Base-by-base conservation (phyloP, 2,329 filamentous ascomycete species). In the Cucurbitaria berberidis region DNA sequence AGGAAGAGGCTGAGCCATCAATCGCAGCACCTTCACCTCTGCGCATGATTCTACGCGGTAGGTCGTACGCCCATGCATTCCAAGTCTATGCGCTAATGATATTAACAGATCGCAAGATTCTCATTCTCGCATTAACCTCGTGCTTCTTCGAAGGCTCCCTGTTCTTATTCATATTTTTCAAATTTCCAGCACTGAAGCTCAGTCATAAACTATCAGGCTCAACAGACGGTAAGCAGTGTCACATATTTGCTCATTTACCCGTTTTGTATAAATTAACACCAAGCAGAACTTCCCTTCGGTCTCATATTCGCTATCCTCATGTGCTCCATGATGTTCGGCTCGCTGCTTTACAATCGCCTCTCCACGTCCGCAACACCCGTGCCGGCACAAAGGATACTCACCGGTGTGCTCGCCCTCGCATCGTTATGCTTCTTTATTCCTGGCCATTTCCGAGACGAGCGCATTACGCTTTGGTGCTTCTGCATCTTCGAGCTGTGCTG, bases 101-200 rank as follows among this genome's bases (percentile, higher is more conserved):
- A 22, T 30, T 45, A 13, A 34, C 48, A 60, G 78, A 83, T 62
- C 78, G 77, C 35, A 77, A 79, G 2, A 79, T 86, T 45, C 65
- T 84, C 16, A 76, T 81, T 1, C 73, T 87, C 4, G 78, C 76
- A 2, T 68, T 86, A 36, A 77, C 80, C 3, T 82, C 82, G 3
- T 84, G 80, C 52, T 79, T 84, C 65, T 86, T 86, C 62, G 85
- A 87, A 70, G 83, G 83, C 18, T 79, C 82, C 24, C 83, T 86
- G 76, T 86, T 86, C 63, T 76, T 87, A 10, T 86, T 86, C 63
- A 82, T 87, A 51, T 86, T 86, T 69, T 86, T 85, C 74, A 86
- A 84, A 80, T 82, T 83, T 0, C 80, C 82, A 1, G 80, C 82
- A 3, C 72, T 87, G n/a, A 80, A 68, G 48, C 56, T 69, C 10